These are phyloP conservation scores for Rhizoclosmatium globosum DNA, from an alignment of 192 early-diverging fungal species.

Conservation along the genomic window DNA sequence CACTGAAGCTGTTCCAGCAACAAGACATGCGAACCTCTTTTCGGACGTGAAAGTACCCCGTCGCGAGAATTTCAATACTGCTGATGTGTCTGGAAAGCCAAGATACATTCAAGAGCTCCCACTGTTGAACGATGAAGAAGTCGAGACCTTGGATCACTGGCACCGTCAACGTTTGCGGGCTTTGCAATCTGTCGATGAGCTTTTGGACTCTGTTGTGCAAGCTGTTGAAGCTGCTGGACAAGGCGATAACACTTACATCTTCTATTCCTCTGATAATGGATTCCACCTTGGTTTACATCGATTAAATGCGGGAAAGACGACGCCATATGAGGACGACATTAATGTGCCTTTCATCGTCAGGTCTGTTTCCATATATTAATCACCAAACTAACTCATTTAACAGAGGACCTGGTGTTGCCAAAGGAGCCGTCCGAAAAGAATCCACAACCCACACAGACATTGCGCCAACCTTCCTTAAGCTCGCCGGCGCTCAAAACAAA, in stretches of 20 bases:
- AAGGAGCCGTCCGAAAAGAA: constrained; percentile 47
- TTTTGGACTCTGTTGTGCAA: constrained; percentile 63
- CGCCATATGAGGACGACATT: constrained; percentile 70
- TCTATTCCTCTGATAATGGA: constrained; percentile 76
- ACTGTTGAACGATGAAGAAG: constrained; percentile 38
- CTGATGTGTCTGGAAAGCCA: constrained; percentile 54
- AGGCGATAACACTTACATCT: constrained; percentile 62
- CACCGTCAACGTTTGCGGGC: constrained; percentile 48
- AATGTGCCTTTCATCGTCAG: constrained; percentile 54
- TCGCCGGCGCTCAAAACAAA: constrained; percentile 55
- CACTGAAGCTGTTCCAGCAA: constrained; percentile 63
- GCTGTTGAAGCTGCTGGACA: constrained; percentile 50
- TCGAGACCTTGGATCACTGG: constrained; percentile 48
- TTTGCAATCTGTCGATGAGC: constrained; percentile 66
- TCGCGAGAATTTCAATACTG: constrained; percentile 67
- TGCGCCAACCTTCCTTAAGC: constrained; percentile 65
- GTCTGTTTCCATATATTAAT: not conserved
- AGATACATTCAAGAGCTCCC: constrained; percentile 60
- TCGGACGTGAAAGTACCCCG: constrained; percentile 60
- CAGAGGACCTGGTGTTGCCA: constrained; percentile 67
- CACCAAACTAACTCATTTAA: not conserved
- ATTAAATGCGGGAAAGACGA: constrained; percentile 66
- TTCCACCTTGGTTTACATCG: constrained; percentile 74
- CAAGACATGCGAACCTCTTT: constrained; percentile 66
- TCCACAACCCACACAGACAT: constrained; percentile 67